A percentile compares a stretch with the other conserved stretches of the same genome.
These are phyloP conservation scores for Blastocystis sp. DNA, from an alignment of 352 stramenopile species.

Conservation along the genomic window DNA sequence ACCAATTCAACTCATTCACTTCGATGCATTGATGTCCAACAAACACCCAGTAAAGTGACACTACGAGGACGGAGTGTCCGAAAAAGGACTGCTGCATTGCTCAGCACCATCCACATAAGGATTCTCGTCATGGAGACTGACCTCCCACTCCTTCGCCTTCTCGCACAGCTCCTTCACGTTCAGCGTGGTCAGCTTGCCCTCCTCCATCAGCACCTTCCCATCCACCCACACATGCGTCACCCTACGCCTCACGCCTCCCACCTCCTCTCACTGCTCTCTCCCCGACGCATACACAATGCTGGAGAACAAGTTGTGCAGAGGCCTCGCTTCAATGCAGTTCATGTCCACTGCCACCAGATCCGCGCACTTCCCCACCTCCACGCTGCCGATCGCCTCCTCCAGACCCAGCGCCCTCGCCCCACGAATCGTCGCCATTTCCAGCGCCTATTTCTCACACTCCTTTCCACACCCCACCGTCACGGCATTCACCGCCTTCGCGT, in stretches of 20 bases:
- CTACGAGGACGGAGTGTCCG: no score
- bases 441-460: constrained; percentile 72
- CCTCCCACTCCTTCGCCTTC: constrained; percentile 68
- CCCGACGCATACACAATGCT: constrained; percentile 82
- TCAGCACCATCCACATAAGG: not conserved
- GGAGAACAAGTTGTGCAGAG: constrained; percentile 82
- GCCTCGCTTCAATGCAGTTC: constrained; percentile 81
- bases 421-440: constrained; percentile 85
- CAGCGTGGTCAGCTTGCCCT: constrained; percentile 79
- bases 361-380: constrained; percentile 82
- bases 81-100: constrained; percentile 29
- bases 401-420: constrained; percentile 81
- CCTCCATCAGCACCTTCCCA: constrained; percentile 78
- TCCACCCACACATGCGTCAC: constrained; percentile 87
- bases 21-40: no score
- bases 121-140: constrained; percentile 55
- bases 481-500: constrained; percentile 74
- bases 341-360: constrained; percentile 81
- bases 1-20: no score
- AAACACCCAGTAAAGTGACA: no score
- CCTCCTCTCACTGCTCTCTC: constrained; percentile 75
- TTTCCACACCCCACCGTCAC: not conserved
- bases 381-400: constrained; percentile 79
- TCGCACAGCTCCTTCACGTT: constrained; percentile 75
- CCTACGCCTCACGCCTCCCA: constrained; percentile 68